Conservation (phyloP, 768 basidiomycete species). For the Agaricus blazei region DNA sequence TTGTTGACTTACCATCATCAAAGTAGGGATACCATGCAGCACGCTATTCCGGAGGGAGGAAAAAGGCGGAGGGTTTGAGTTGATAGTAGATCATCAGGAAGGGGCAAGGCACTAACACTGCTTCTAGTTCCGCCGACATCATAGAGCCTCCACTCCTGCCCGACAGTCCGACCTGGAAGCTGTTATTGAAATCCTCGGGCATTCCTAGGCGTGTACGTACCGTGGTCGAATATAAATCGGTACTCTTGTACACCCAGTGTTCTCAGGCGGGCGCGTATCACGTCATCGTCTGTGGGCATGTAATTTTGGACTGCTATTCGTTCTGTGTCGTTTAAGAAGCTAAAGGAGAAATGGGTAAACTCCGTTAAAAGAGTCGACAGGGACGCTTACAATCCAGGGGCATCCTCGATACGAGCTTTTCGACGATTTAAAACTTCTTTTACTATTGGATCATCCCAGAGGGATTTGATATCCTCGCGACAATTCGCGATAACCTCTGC, state of each 20-base stretch:
- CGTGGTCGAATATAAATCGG: constrained; percentile 56
- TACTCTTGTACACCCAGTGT: constrained; percentile 80
- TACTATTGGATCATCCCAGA: constrained; percentile 66
- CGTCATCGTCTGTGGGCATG: constrained; percentile 69
- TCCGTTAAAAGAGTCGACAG: constrained; percentile 4
- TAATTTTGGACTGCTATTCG: constrained; percentile 61
- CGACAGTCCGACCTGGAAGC: constrained; percentile 47
- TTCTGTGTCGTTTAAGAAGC: constrained; percentile 66
- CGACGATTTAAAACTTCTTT: constrained; percentile 52
- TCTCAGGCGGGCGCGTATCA: constrained; percentile 72
- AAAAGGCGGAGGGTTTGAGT: constrained; percentile 7
- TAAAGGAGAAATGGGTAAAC: constrained; percentile 20
- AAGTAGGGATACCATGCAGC: constrained; percentile 79
- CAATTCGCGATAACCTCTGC: constrained; percentile 55
- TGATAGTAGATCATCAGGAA: neutral
- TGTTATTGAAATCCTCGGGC: neutral
- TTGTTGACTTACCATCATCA: constrained; percentile 50
- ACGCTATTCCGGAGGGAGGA: constrained; percentile 35
- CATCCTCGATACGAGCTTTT: constrained; percentile 58
- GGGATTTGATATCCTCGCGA: constrained; percentile 57
- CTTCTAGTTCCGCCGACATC: constrained; percentile 78
- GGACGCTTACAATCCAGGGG: constrained; percentile 67
- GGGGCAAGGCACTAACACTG: constrained; percentile 37
- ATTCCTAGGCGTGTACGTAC: constrained; percentile 28
- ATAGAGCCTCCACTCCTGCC: constrained; percentile 75